Evolutionary conservation across 164 flowering plant species (phyloP).

Genomic region (Tetracentron sinense): DNA sequence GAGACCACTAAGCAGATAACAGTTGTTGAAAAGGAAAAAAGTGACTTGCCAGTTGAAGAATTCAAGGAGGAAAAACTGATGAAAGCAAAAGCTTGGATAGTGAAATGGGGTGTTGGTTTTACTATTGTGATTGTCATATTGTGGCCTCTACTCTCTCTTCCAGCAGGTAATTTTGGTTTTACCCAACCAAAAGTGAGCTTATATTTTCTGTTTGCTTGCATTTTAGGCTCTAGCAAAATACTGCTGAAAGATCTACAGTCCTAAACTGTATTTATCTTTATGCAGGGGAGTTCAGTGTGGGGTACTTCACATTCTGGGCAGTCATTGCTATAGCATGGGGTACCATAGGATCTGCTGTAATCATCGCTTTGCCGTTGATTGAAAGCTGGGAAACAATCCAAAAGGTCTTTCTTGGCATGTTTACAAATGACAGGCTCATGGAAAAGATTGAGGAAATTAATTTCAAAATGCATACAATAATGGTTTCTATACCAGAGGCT

Average conservation of each 20-base stretch:
- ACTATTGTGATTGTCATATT: slow-evolving; percentile 66
- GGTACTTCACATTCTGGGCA: slow-evolving; percentile 95
- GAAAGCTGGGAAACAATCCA: slow-evolving; percentile 85
- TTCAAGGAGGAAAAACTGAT: slow-evolving; percentile 58
- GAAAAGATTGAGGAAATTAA: slow-evolving; percentile 71
- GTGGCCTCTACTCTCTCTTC: slow-evolving; percentile 87
- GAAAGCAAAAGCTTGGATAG: slow-evolving; percentile 76
- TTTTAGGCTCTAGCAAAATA: too few relatives aligned
- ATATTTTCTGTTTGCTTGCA: too few relatives aligned
- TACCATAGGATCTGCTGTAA: slow-evolving; percentile 77
- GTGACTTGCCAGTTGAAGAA: slow-evolving; percentile 62
- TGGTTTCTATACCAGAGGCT: slow-evolving; percentile 71
- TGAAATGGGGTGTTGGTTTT: slow-evolving; percentile 92
- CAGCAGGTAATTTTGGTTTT: slow-evolving; percentile 50
- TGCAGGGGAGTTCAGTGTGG: slow-evolving; percentile 70
- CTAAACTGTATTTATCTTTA: not conserved
- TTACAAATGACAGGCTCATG: slow-evolving; percentile 76
- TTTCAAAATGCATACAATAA: slow-evolving; percentile 47
- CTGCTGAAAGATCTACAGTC: not conserved
- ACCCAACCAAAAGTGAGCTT: not conserved
- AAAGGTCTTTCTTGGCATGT: slow-evolving; percentile 63
- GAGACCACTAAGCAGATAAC: slow-evolving; percentile 73
- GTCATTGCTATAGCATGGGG: slow-evolving; percentile 91
- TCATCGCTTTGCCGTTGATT: slow-evolving; percentile 63
- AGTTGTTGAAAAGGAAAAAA: slow-evolving; percentile 69